Conservation (phyloP, 129 eudicot genomes). For the Escallonia herrerae region DNA sequence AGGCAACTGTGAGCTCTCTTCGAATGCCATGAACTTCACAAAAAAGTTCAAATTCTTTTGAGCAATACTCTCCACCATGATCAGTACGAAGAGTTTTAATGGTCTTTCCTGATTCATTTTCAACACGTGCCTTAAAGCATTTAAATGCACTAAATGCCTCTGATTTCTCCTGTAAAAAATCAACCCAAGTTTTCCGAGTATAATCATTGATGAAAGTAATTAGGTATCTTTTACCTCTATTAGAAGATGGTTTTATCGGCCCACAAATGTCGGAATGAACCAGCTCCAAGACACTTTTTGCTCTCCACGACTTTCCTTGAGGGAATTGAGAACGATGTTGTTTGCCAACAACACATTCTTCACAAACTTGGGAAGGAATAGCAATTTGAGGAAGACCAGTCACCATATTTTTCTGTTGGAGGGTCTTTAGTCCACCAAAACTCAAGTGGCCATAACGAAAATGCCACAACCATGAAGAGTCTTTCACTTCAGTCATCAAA, state of each 20-base stretch:
- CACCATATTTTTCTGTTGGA: neutral
- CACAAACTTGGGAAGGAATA: neutral
- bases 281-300: neutral
- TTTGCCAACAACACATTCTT: neutral
- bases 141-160: neutral
- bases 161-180: neutral
- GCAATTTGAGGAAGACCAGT: neutral
- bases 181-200: neutral
- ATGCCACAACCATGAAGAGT: conserved; percentile 1
- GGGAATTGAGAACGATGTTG: neutral
- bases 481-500: neutral
- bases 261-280: neutral
- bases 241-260: neutral
- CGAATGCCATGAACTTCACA: neutral
- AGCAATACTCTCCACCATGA: neutral
- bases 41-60: neutral
- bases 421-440: neutral
- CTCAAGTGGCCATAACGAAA: neutral
- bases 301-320: neutral
- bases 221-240: neutral
- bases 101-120: neutral
- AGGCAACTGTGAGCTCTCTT: neutral
- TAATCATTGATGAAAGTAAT: neutral
- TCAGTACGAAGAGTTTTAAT: neutral
- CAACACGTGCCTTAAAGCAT: neutral